Evolutionary conservation across 1,139 yeast genomes (phyloP), one percentile per base, ranked within the genome.

Genomic region (Cylindricascospora bacillispora): DNA sequence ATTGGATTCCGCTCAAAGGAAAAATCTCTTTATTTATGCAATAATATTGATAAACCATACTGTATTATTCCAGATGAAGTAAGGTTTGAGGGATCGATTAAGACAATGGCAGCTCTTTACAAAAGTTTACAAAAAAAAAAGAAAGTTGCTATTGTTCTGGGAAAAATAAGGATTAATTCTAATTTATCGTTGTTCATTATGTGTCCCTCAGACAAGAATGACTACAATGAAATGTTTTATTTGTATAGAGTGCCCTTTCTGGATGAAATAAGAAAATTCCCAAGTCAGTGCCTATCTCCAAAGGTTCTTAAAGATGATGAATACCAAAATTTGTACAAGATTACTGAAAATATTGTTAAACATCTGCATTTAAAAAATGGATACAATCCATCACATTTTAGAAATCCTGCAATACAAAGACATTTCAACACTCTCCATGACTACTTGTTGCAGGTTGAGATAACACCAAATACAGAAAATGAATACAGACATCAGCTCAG

Each of bases 131-230:
- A 59, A 3, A 62, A 62, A 30, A 59, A 67, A 29, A 45, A 62
- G 3, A 70, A 69, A 44, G 73, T 67, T 43, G 92, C 81, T 0
- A 55, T 89, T 6, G 67, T 79, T 2, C 81, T 85, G 73, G 86
- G 93, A 1, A 69, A 75, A 43, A 45, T 65, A 5, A 66, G 76
- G 35, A 57, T 53, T 28, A 63, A 62, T 37, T 56, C 83, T 1
- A 52, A 65, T 29, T 92, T 95, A 0, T 43, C 60, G 3, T 41
- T 81, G 28, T 78, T 65, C 43, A 70, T 77, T 1, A 45, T 83
- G 35, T 61, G 73, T 29, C 82, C 93, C 0, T 65, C 80, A 2
- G 30, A 32, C 9, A 32, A 31, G 9, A 19, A 18, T 3, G 51
- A 44, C 14, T 34, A 38, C 12, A 47, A 43, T 1, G 71, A 75